Percentiles rank a stretch among this genome's conserved stretches.
phyloP scores from a whole-genome alignment of 306 rosid species.

The Gynostemma pentaphyllum region DNA sequence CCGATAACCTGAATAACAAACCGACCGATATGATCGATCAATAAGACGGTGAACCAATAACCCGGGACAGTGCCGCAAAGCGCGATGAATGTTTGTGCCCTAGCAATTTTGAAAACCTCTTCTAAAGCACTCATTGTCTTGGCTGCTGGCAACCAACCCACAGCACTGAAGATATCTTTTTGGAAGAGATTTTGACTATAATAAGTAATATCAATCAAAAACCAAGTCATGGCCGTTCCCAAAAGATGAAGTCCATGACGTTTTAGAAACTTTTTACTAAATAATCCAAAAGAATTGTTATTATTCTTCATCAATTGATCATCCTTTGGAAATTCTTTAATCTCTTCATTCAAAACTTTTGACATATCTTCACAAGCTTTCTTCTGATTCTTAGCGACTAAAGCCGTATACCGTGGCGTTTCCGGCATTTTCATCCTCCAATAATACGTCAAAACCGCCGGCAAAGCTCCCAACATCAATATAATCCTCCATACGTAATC shows the following conservation, averaged over 20 bases:
- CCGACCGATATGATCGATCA: conserved; percentile 49
- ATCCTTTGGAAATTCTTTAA: background rate
- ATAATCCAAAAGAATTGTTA: conserved; percentile 27
- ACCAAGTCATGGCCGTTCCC: conserved; percentile 59
- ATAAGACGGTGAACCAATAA: conserved; percentile 52
- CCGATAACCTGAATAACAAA: conserved; percentile 43
- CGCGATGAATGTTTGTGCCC: conserved; percentile 50
- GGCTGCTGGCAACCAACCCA: conserved; percentile 37
- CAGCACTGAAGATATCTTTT: conserved; percentile 51
- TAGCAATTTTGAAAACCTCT: conserved; percentile 47
- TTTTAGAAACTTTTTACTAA: conserved; percentile 29
- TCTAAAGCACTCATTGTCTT: conserved; percentile 47
- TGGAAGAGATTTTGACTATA: conserved; percentile 19
- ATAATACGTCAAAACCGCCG: conserved; percentile 38
- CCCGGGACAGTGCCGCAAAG: conserved; percentile 55
- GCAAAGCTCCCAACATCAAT: conserved; percentile 54
- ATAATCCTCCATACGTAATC: conserved; percentile 60
- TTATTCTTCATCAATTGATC: background rate
- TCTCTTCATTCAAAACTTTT: conserved; percentile 29
- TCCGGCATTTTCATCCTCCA: conserved; percentile 56
- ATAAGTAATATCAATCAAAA: conserved; percentile 56
- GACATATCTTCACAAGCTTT: conserved; percentile 49
- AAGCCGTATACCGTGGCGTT: conserved; percentile 55
- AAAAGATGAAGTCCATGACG: conserved; percentile 45
- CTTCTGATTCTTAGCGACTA: conserved; percentile 39